Evolutionary conservation across 768 basidiomycete genomes (phyloP).

Genomic region (Lactifluus piperatus): DNA sequence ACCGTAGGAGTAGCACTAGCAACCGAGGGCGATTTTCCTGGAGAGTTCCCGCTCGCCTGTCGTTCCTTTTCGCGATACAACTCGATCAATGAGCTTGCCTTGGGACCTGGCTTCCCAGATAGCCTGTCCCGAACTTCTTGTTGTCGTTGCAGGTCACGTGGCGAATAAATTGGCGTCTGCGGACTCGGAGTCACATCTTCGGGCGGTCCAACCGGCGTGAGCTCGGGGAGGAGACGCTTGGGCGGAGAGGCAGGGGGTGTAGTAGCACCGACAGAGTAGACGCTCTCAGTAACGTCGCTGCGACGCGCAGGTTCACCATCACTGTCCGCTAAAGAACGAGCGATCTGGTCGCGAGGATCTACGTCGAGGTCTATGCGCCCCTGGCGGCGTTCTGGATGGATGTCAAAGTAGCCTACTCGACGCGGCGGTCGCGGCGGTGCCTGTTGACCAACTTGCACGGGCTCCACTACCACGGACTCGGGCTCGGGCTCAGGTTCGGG

Average conservation of each 20-base stretch:
- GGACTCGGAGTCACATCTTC: too few relatives aligned
- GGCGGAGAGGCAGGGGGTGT: not conserved
- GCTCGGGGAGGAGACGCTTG: not conserved
- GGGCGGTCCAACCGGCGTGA: not conserved
- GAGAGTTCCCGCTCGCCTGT: slow-evolving; percentile 24
- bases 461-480: not conserved
- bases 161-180: not conserved
- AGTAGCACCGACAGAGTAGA: not conserved
- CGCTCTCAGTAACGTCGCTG: slow-evolving; percentile 10
- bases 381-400: slow-evolving; percentile 65
- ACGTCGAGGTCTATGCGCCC: not conserved
- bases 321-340: slow-evolving; percentile 15
- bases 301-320: slow-evolving; percentile 21
- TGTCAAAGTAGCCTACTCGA: slow-evolving; percentile 65
- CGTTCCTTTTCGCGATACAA: slow-evolving; percentile 72
- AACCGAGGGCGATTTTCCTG: slow-evolving; percentile 26
- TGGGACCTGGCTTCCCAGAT: too few relatives aligned
- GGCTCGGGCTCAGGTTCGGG: slow-evolving; percentile 9
- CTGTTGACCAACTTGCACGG: slow-evolving; percentile 20
- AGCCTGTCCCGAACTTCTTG: too few relatives aligned
- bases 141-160: slow-evolving; percentile 4
- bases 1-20: not conserved
- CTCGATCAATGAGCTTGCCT: slow-evolving; percentile 73
- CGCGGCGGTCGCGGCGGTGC: not conserved
- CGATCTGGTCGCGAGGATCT: slow-evolving; percentile 6